Evolutionary conservation across 352 stramenopile species (phyloP), one percentile per base, ranked within the genome.

Genomic region (Blastocystis sp.): DNA sequence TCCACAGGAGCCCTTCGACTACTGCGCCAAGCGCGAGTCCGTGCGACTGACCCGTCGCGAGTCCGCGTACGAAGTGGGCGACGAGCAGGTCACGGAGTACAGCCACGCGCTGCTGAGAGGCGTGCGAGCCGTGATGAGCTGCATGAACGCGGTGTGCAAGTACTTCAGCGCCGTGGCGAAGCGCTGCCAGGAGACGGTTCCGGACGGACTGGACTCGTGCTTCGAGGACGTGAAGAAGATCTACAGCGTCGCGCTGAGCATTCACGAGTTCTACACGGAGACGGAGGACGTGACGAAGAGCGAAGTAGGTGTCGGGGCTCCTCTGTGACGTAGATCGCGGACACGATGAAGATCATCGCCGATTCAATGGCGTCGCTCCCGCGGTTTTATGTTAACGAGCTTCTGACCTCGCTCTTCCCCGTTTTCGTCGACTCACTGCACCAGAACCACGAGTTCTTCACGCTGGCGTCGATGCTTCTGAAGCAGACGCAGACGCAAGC

Each of bases 341-440:
- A 55, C 45, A 16, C 16, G 45, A 55, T 55, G 45, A 16, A 55
- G 45, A 55, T 19, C 6, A 55, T 55, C 45, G 45, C 16, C 45
- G 9, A 19, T 16, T 6, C 45, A 16, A 55, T 55, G 45, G 16
- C 45, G 45, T 16, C 6, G 16, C 45, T 55, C 45, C 66, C 50
- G n/a, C 66, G 66, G 29, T 45, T 60, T 21, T 41, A 59, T 26
- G 24, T 77, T 2, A 77, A 77, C 6, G 66, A 77, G 45, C 37
- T 77, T 10, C 45, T 77, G 31, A 29, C 26, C 66, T 45, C 45
- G 31, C 16, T 51, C 26, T 77, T 77, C 24, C 66, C 66, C 33
- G 26, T 29, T 35, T 19, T 77, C 33, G 1, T 77, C n/a, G 33
- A 9, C 6, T 19, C 24, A 2, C 31, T 55, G 16, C 6, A 33